These are phyloP conservation scores for Inga oerstediana DNA, from an alignment of 306 rosid species.

Conservation along the genomic window DNA sequence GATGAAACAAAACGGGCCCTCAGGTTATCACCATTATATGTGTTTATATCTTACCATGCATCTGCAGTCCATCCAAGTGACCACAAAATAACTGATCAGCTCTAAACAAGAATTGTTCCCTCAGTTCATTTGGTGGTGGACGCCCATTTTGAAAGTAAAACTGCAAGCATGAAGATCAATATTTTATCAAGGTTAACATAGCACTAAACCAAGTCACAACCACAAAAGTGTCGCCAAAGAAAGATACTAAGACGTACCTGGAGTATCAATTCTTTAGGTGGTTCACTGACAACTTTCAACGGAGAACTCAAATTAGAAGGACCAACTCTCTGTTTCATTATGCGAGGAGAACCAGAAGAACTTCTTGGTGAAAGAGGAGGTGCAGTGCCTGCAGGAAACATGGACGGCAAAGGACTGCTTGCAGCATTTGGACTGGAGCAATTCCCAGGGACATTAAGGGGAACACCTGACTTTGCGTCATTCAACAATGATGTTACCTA, in stretches of 20 bases:
- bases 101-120: slow-evolving; percentile 68
- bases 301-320: slow-evolving; percentile 89
- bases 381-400: slow-evolving; percentile 99
- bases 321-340: slow-evolving; percentile 86
- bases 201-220: slow-evolving; percentile 2
- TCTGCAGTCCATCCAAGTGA: slow-evolving; percentile 74
- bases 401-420: slow-evolving; percentile 80
- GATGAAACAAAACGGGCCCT: slow-evolving; percentile 29
- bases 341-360: slow-evolving; percentile 92
- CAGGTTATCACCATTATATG: slow-evolving; percentile 33
- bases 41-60: slow-evolving; percentile 72
- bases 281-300: slow-evolving; percentile 90
- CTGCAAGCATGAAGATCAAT: slow-evolving; percentile 51
- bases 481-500: slow-evolving; percentile 83
- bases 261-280: slow-evolving; percentile 89
- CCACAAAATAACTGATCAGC: slow-evolving; percentile 68
- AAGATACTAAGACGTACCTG: slow-evolving; percentile 61
- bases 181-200: slow-evolving; percentile 32
- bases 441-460: slow-evolving; percentile 88
- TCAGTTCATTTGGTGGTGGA: slow-evolving; percentile 76
- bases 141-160: slow-evolving; percentile 89
- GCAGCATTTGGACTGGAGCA: slow-evolving; percentile 95
- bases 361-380: slow-evolving; percentile 99
- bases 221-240: slow-evolving; percentile 3
- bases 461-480: slow-evolving; percentile 89